Percentiles rank a stretch among this genome's conserved stretches.
These are phyloP conservation scores for Entomortierella parvispora DNA, from an alignment of 192 early-diverging fungal genomes.

Conservation along the genomic window DNA sequence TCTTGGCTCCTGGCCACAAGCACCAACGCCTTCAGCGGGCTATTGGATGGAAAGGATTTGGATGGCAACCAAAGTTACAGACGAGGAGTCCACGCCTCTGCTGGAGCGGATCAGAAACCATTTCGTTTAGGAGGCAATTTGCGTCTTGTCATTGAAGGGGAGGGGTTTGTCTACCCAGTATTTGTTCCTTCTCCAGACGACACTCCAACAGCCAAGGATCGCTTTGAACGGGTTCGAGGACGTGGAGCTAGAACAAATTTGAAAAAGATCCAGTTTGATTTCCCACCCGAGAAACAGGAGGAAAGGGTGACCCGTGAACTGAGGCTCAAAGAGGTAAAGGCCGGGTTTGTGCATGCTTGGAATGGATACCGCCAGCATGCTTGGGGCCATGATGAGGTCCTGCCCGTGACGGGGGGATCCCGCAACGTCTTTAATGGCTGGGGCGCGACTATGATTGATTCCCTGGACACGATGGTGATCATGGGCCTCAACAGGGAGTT, in stretches of 20 bases:
- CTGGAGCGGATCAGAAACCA: too few species aligned
- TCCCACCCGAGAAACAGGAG: constrained; percentile 16
- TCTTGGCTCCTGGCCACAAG: constrained; percentile 19
- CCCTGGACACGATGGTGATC: constrained; percentile 88
- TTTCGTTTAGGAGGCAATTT: too few species aligned
- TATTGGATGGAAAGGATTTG: too few species aligned
- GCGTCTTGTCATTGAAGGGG: too few species aligned
- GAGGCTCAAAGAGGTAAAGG: constrained; percentile 62
- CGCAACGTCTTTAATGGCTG: constrained; percentile 62
- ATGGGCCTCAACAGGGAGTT: constrained; percentile 88
- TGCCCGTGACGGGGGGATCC: constrained; percentile 48
- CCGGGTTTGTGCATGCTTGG: constrained; percentile 77
- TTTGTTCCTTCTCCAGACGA: not conserved
- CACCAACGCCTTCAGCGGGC: not conserved
- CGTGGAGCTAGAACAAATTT: constrained; percentile 11
- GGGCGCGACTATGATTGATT: constrained; percentile 85
- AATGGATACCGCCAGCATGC: constrained; percentile 79
- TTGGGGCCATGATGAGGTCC: constrained; percentile 82
- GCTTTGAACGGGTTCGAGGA: constrained; percentile 43
- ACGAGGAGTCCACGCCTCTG: too few species aligned
- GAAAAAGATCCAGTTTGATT: constrained; percentile 42
- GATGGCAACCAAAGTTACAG: too few species aligned
- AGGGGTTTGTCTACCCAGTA: not conserved
- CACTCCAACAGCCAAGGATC: constrained; percentile 1
- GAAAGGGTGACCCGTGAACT: constrained; percentile 30